Evolutionary conservation across 2,329 filamentous ascomycete species (phyloP).

Genomic region (Pestalotiopsis sp.): DNA sequence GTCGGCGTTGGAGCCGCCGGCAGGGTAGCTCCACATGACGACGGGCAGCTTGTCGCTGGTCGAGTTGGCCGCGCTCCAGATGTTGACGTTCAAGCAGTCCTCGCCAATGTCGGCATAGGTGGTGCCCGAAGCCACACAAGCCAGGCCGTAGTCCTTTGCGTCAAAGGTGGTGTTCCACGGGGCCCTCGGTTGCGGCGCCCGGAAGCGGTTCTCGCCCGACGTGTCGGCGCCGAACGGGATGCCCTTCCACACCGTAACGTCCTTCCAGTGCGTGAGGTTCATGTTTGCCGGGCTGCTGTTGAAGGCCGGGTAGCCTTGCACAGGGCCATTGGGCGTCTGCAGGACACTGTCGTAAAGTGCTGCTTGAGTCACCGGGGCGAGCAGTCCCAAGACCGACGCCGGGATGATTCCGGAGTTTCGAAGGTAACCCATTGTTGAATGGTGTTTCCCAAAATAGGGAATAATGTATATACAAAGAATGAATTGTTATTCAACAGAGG

Average conservation of each 20-base stretch:
- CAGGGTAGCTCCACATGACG: conserved; percentile 22
- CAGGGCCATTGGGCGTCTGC: conserved; percentile 19
- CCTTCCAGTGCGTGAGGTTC: conserved; percentile 19
- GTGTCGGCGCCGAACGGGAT: conserved; percentile 26
- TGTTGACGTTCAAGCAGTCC: conserved; percentile 25
- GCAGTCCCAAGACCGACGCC: background rate
- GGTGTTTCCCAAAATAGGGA: background rate
- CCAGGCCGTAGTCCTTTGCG: conserved; percentile 21
- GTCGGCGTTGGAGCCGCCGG: conserved; percentile 18
- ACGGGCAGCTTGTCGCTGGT: conserved; percentile 22
- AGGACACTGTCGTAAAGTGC: conserved; percentile 21
- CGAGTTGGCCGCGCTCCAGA: conserved; percentile 22
- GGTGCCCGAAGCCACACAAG: conserved; percentile 23
- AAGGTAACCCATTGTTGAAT: background rate
- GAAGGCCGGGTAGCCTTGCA: conserved; percentile 23
- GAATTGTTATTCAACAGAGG: background rate
- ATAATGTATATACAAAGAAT: background rate
- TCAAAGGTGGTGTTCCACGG: conserved; percentile 19
- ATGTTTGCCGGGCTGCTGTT: conserved; percentile 20
- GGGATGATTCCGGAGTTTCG: background rate
- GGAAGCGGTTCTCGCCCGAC: conserved; percentile 21
- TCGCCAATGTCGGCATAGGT: conserved; percentile 16
- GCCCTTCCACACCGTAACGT: conserved; percentile 26
- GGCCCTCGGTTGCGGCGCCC: conserved; percentile 13
- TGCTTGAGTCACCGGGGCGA: conserved; percentile 13